Evolutionary conservation across 2,329 filamentous ascomycete species (phyloP), one percentile per base, ranked within the genome.

Genomic region (Monilinia aucupariae): DNA sequence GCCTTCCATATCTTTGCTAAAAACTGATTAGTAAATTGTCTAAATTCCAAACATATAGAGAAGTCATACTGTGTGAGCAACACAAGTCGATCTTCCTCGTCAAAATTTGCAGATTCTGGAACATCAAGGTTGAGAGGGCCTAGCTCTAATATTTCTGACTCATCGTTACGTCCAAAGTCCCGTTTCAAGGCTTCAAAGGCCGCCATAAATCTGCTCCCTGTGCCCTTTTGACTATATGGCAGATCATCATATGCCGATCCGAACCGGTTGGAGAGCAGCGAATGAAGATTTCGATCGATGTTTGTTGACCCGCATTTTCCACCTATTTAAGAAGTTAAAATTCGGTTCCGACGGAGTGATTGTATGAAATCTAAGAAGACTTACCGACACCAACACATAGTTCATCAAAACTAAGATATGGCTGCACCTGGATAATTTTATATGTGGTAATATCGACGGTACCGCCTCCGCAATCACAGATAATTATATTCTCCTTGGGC

Each of bases 401-500:
- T 41, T 71, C 69, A 15, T 68, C 68, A 25, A 71, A 71, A 0
- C 8, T 34, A 6, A 71, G 43, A 4, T 12, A 13, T 41, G 67
- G 69, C 1, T 45, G 10, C 37, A 68, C 64, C 10, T 69, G 64
- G 1, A 32, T 62, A 8, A 70, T 66, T 1, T 22, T 64, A 39
- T 71, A 71, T 4, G 69, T 70, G 3, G 70, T 71, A 3, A 71
- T 68, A 43, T 71, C 70, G 30, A 70, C 61, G 12, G 70, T 71
- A 2, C 69, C 68, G 3, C 69, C 69, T 17, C 70, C 70, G 55
- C 69, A 70, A 13, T 71, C 69, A 41, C 69, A 71, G 0, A 71
- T 64, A 0, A 70, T 55, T 7, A 71, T 66, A 27, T 69, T 64
- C 2, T 71, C 68, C 13, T 61, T 43, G 0, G 22, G 2, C 69